A percentile compares a stretch with the other conserved stretches of the same genome.
phyloP scores from a whole-genome alignment of 306 rosid species.

The Rosa rugosa region DNA sequence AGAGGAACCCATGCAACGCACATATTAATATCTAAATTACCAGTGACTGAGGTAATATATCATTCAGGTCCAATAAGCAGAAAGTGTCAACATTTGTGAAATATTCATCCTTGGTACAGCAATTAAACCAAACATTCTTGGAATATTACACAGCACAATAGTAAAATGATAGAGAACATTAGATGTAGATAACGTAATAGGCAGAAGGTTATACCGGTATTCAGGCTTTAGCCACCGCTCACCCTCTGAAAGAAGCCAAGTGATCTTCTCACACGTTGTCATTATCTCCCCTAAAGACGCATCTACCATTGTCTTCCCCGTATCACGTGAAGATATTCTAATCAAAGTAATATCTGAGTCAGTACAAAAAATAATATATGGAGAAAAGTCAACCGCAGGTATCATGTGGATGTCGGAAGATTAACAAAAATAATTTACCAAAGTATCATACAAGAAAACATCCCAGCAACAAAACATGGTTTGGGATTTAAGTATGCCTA shows the following conservation, averaged over 20 bases:
- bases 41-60: background rate
- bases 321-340: constrained; percentile 88
- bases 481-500: background rate
- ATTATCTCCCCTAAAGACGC: constrained; percentile 92
- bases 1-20: background rate
- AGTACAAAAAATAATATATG: constrained; percentile 16
- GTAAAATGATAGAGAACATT: constrained; percentile 20
- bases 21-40: constrained; percentile 8
- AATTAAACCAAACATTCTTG: background rate
- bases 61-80: constrained; percentile 20
- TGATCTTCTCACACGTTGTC: constrained; percentile 96
- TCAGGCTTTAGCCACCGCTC: constrained; percentile 92
- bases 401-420: background rate
- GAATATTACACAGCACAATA: background rate
- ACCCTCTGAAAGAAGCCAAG: constrained; percentile 95
- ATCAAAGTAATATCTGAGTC: constrained; percentile 29
- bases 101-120: background rate
- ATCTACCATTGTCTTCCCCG: constrained; percentile 94
- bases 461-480: background rate
- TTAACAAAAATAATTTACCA: background rate
- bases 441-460: background rate
- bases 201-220: constrained; percentile 54
- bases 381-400: constrained; percentile 10
- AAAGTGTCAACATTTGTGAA: background rate
- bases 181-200: constrained; percentile 9